These are phyloP conservation scores for Lactarius trivialis DNA, from an alignment of 768 basidiomycete genomes.

Conservation along the genomic window DNA sequence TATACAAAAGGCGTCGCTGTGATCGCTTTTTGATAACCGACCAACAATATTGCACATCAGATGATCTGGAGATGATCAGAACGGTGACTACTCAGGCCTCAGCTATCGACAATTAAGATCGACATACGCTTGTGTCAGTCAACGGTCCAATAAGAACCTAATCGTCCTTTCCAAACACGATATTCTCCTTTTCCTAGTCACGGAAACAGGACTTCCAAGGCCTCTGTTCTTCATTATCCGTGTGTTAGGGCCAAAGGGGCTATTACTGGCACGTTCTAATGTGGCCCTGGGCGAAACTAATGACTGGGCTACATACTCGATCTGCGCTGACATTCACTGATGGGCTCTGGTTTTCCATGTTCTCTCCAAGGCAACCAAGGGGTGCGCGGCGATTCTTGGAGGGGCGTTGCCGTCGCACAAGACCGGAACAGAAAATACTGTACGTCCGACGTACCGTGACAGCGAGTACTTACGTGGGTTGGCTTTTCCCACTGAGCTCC, in stretches of 20 bases:
- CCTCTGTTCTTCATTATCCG: neutral
- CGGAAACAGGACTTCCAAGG: neutral
- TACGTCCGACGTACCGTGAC: neutral
- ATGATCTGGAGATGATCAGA: too few species aligned
- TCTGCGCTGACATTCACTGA: neutral
- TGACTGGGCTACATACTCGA: neutral
- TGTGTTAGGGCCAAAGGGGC: too few species aligned
- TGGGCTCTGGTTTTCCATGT: neutral
- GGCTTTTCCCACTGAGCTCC: neutral
- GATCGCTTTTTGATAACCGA: neutral
- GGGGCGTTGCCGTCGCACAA: neutral
- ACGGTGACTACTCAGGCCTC: too few species aligned
- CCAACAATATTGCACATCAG: neutral
- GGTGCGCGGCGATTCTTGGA: neutral
- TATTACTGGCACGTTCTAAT: too few species aligned
- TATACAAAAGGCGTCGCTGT: too few species aligned
- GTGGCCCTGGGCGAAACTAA: too few species aligned
- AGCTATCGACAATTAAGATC: too few species aligned
- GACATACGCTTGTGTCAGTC: too few species aligned
- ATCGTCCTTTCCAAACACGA: neutral
- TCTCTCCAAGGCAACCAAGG: neutral
- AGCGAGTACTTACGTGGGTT: neutral
- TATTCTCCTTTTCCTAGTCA: neutral
- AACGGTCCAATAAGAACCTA: neutral
- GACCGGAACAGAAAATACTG: neutral